A percentile compares a stretch with the other conserved stretches of the same genome.
Evolutionary conservation across 2,329 filamentous ascomycete species (phyloP).

Genomic region (Aspergillus oerlinghausenensis): DNA sequence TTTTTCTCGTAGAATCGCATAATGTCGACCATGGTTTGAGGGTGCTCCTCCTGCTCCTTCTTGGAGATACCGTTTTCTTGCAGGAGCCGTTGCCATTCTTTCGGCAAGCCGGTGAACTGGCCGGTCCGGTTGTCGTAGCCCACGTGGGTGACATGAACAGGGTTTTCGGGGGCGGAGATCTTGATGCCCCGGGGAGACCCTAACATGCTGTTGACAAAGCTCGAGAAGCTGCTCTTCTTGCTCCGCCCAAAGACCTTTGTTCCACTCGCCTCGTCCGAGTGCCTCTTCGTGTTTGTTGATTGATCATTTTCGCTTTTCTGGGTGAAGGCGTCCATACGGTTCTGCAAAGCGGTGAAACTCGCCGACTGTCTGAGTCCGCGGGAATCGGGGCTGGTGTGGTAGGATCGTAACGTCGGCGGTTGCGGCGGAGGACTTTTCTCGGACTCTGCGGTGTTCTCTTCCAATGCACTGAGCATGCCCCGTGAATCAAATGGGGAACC

Average conservation of each 20-base stretch:
- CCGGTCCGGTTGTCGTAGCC: constrained; percentile 95
- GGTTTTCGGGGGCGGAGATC: constrained; percentile 97
- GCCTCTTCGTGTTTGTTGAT: constrained; percentile 61
- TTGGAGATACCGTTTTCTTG: constrained; percentile 95
- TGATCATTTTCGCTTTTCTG: constrained; percentile 43
- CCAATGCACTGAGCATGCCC: constrained; percentile 41
- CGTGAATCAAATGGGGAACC: constrained; percentile 41
- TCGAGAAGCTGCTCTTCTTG: constrained; percentile 86
- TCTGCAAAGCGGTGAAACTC: constrained; percentile 55
- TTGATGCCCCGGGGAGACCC: constrained; percentile 84
- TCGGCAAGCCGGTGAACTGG: constrained; percentile 92
- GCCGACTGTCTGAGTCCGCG: constrained; percentile 61
- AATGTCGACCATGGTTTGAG: constrained; percentile 92
- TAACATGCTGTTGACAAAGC: constrained; percentile 77
- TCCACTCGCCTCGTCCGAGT: constrained; percentile 71
- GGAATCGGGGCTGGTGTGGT: constrained; percentile 53
- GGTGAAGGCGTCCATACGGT: constrained; percentile 48
- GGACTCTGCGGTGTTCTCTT: constrained; percentile 35
- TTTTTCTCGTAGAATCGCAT: constrained; percentile 97
- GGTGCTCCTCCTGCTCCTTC: constrained; percentile 91
- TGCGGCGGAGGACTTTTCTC: constrained; percentile 31
- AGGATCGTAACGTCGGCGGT: constrained; percentile 42
- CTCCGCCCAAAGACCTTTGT: constrained; percentile 54
- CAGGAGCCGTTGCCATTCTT: constrained; percentile 95
- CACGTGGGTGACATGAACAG: constrained; percentile 95